Evolutionary conservation across 495 filamentous ascomycete species (phyloP).

Genomic region (Sordaria brevicollis): DNA sequence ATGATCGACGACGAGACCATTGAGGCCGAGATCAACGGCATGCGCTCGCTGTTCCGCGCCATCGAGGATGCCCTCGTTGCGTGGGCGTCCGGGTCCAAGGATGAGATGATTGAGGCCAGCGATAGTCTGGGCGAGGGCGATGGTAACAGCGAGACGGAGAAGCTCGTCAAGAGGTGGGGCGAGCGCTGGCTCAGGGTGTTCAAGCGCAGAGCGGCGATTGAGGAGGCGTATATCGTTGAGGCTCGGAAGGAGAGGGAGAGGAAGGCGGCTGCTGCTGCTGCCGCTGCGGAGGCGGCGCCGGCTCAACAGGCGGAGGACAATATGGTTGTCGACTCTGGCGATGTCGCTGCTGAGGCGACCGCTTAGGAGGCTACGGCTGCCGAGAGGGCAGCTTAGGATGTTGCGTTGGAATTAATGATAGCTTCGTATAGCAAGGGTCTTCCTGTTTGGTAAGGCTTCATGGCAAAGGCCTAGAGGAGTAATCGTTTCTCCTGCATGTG

Average conservation of each 20-base stretch:
- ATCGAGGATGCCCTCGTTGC: conserved; percentile 72
- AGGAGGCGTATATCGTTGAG: conserved; percentile 54
- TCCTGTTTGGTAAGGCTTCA: not conserved
- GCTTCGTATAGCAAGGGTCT: not conserved
- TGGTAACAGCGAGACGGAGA: conserved; percentile 43
- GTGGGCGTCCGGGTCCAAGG: conserved; percentile 63
- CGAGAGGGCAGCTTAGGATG: not conserved
- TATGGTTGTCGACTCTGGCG: not conserved
- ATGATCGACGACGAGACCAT: conserved; percentile 41
- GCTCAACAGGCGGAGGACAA: not conserved
- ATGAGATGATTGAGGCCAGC: conserved; percentile 50
- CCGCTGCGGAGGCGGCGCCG: not conserved
- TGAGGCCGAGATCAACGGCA: conserved; percentile 52
- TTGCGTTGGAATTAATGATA: not conserved
- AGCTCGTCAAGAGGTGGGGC: conserved; percentile 69
- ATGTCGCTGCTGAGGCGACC: not conserved
- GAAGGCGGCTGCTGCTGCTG: conserved; percentile 4
- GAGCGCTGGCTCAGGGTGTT: conserved; percentile 80
- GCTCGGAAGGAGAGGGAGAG: conserved; percentile 18
- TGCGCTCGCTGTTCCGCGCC: conserved; percentile 66
- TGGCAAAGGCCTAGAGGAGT: not conserved
- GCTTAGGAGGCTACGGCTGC: not conserved
- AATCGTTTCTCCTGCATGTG: not conserved
- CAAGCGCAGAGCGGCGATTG: conserved; percentile 67
- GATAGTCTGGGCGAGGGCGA: conserved; percentile 37